Base-by-base conservation (phyloP, 2,329 filamentous ascomycete genomes). In the Fusarium fracticaudum region DNA sequence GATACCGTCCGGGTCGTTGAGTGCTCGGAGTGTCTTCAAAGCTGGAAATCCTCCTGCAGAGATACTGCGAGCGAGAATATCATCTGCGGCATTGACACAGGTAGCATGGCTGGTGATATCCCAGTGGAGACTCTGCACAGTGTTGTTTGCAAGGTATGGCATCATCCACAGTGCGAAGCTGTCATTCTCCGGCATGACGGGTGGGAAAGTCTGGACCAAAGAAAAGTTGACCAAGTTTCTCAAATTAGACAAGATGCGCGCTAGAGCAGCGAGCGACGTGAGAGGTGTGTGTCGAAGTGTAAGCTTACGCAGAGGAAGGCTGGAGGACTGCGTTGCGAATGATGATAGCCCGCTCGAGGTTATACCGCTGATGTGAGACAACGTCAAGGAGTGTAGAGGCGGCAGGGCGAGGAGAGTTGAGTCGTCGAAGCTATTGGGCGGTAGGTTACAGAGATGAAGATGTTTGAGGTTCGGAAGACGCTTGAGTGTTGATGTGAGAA, bases 1-100 rank as follows among this genome's bases (percentile, higher is more conserved):
- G 13, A 89, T 75, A 33, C 92, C 93, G 10, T 93, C 88, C 3
- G 91, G 88, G 73, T 95, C 93, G 65, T 90, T 90, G 3, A 92
- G 93, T 0, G 90, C 86, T 61, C 93, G 89, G 24, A 95, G 82
- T 4, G 79, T 83, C 15, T 83, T 84, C 15, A 95, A 85, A 1
- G 83, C 80, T 0, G 93, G 93, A 77, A 95, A 93, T 0, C 90
- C 90, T 9, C 84, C 83, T 3, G 87, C 86, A 10, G 82, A 81
- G 72, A 95, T 93, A 76, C 90, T 90, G 66, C 86, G 85, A 3
- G 91, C 90, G 13, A 95, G 85, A 53, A 92, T 89, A 10, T 87
- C 85, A 58, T 92, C 91, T 3, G 91, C 90, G 8, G 82, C 77
- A 54, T 84, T 86, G 53, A 83, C 80, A 29, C 81, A 79, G 24